Evolutionary conservation across 495 filamentous ascomycete genomes (phyloP).

Genomic region (Trichoderma orchidacearum): DNA sequence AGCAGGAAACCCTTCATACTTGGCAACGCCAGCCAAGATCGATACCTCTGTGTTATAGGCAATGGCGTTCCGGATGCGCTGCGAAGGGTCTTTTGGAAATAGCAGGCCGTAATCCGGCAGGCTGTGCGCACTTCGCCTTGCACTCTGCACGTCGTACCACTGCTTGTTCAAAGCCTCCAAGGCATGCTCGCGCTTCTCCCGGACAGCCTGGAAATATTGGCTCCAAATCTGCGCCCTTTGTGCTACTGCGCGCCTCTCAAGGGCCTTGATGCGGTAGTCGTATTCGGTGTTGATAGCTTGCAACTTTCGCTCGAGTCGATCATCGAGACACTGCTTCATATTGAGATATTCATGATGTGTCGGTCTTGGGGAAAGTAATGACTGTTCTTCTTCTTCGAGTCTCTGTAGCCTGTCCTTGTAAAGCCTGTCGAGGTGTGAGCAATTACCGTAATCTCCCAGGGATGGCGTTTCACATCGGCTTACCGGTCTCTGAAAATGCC

Average conservation of each 20-base stretch:
- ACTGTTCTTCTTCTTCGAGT: constrained; percentile 69
- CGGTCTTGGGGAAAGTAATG: constrained; percentile 59
- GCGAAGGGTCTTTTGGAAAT: constrained; percentile 55
- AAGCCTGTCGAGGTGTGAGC: constrained; percentile 37
- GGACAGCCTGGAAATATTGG: constrained; percentile 72
- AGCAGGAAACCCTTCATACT: constrained; percentile 89
- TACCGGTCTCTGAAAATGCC: constrained; percentile 76
- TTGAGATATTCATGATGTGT: constrained; percentile 82
- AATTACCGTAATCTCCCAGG: background rate
- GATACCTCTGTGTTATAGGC: constrained; percentile 91
- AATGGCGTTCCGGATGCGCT: constrained; percentile 64
- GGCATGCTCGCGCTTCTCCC: constrained; percentile 68
- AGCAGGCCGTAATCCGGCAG: constrained; percentile 66
- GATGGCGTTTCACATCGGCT: constrained; percentile 12
- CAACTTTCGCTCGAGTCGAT: constrained; percentile 65
- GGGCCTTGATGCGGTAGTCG: constrained; percentile 55
- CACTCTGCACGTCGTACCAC: constrained; percentile 83
- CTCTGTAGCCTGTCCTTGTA: constrained; percentile 76
- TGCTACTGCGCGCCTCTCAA: constrained; percentile 60
- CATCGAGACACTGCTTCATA: constrained; percentile 72
- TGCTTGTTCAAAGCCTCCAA: constrained; percentile 68
- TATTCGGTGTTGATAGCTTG: constrained; percentile 57
- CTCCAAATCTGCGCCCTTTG: constrained; percentile 70
- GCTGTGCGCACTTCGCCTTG: constrained; percentile 66
- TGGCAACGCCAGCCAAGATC: constrained; percentile 77